phyloP scores from a whole-genome alignment of 2,329 filamentous ascomycete genomes.

The Hymenoscyphus linearis region DNA sequence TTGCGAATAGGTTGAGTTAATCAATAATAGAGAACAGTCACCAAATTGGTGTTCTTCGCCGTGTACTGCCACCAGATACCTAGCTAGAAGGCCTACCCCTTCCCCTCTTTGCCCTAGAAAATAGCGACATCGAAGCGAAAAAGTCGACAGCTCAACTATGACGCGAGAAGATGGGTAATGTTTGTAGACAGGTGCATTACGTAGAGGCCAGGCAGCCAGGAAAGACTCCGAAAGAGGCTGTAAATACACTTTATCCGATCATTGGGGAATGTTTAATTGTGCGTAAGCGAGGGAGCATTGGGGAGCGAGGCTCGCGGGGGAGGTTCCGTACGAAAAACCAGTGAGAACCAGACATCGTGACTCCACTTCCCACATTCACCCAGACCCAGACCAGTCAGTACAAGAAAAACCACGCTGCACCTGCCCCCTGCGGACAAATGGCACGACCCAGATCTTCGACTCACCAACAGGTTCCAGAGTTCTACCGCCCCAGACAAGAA shows the following conservation, averaged over 20 bases:
- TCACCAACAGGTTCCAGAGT: background rate
- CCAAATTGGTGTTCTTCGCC: background rate
- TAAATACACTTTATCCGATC: background rate
- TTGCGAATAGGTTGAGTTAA: background rate
- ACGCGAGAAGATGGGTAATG: background rate
- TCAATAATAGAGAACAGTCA: background rate
- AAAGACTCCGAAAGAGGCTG: too few relatives aligned
- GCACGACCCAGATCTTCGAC: background rate
- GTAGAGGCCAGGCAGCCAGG: background rate
- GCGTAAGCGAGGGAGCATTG: background rate
- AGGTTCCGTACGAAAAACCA: too few relatives aligned
- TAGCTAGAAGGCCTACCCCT: background rate
- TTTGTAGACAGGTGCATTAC: background rate
- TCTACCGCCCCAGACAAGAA: slow-evolving; percentile 1
- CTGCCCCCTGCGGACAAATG: slow-evolving; percentile 1
- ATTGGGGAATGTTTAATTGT: background rate
- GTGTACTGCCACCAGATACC: background rate
- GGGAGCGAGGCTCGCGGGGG: too few relatives aligned
- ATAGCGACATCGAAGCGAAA: background rate
- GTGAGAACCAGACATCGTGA: background rate
- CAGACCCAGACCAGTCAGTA: background rate
- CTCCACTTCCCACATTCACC: background rate
- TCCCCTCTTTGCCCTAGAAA: background rate
- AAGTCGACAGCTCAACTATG: background rate
- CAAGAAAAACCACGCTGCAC: background rate